Base-by-base conservation (phyloP, 306 rosid genomes). In the Rubus idaeus region DNA sequence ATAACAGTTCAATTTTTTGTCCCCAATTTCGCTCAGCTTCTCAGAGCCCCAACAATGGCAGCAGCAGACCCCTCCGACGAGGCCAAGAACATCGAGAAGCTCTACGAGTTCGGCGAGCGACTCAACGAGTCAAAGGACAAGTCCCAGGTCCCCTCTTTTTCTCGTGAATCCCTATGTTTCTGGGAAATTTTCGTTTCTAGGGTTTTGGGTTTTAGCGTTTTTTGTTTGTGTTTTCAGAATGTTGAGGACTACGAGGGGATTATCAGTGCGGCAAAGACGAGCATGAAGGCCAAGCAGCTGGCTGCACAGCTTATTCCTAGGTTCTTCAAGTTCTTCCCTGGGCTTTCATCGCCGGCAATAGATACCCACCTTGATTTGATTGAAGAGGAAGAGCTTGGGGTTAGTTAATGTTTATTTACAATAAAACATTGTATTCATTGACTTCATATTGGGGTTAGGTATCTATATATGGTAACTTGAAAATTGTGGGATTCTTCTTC, bases 301-400 rank as follows among this genome's bases (percentile, higher is more conserved):
- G 93, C 99, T 11, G 98, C 98, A 3, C 99, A 95, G 86, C 91
- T 95, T 68, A 95, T 95, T 81, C 99, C 98, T 4, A 91, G 89
- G 88, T 95, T 92, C 83, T 95, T 86, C 82, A 95, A 95, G 86
- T 92, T 87, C 85, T 92, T 95, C 75, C 97, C 99, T 6, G 88
- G 77, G 62, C 96, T 90, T 8, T 90, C 97, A 8, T 90, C 89
- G 5, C 87, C 90, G 0, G 99, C 97, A 14, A 85, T 95, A 4
- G 89, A 88, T 30, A 84, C 91, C 0, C 97, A 92, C 79, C 83
- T 95, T 26, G 97, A 95, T 92, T 88, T 95, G 90, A 87, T 92
- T 66, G 99, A 95, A 79, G 99, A 88, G 75, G 97, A 89, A 71
- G 99, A 95, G 75, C 97, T 95, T 5, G 97, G 94, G 88, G 99